These are phyloP conservation scores for Fonsecaea pedrosoi DNA, from an alignment of 2,329 filamentous ascomycete species.

Conservation along the genomic window DNA sequence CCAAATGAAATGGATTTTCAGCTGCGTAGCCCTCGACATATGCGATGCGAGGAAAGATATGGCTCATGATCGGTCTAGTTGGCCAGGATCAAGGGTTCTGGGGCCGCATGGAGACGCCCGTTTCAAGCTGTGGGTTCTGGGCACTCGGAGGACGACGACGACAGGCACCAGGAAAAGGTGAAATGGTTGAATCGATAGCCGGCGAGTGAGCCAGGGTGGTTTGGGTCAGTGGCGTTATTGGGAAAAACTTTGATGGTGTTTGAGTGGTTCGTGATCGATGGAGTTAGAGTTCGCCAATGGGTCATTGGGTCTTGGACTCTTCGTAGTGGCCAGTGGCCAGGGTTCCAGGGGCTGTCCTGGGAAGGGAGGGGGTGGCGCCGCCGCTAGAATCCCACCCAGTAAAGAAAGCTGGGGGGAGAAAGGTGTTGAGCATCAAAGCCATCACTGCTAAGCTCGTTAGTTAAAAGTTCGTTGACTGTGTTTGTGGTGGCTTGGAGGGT, in stretches of 20 bases:
- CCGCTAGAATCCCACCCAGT: not conserved
- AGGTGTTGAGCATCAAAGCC: not conserved
- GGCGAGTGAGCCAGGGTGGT: not conserved
- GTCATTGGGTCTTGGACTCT: not conserved
- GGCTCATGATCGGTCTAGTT: slow-evolving; percentile 16
- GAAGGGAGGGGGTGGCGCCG: not conserved
- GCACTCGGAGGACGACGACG: slow-evolving; percentile 15
- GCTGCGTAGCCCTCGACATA: slow-evolving; percentile 26
- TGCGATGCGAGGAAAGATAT: slow-evolving; percentile 23
- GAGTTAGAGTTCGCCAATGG: not conserved
- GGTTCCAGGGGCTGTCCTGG: not conserved
- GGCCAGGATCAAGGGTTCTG: slow-evolving; percentile 20
- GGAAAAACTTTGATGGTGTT: slow-evolving; percentile 21
- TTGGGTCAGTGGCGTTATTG: slow-evolving; percentile 19
- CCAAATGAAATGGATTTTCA: slow-evolving; percentile 25
- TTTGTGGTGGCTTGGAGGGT: not conserved
- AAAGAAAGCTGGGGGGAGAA: not conserved
- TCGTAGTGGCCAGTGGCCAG: not conserved
- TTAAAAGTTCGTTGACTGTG: not conserved
- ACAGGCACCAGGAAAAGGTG: not conserved
- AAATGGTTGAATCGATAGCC: slow-evolving; percentile 2
- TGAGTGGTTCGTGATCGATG: slow-evolving; percentile 17
- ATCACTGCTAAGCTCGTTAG: not conserved
- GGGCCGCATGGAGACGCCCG: slow-evolving; percentile 23
- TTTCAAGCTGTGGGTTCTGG: slow-evolving; percentile 29